Conservation (phyloP, 768 basidiomycete genomes). For the Auricularia cornea region DNA sequence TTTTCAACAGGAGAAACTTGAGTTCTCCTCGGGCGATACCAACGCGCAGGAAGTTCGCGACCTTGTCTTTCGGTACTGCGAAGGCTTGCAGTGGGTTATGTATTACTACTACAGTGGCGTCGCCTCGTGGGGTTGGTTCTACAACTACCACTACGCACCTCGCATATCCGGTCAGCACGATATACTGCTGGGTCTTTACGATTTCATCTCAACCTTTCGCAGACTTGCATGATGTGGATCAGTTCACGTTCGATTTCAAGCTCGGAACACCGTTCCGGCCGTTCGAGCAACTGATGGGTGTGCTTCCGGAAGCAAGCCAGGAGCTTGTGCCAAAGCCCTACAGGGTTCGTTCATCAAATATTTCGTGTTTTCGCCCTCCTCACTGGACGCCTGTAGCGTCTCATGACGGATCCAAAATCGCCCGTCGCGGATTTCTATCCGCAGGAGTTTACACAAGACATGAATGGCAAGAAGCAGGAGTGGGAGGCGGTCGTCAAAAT, state of each 20-base stretch:
- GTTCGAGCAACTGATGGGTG: conserved; percentile 97
- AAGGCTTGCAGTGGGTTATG: conserved; percentile 98
- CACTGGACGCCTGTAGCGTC: conserved; percentile 44
- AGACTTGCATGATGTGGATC: conserved; percentile 56
- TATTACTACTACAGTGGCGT: conserved; percentile 98
- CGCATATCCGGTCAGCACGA: conserved; percentile 97
- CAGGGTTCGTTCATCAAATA: background rate
- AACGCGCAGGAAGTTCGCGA: conserved; percentile 52
- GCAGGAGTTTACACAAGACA: conserved; percentile 77
- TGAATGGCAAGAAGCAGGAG: conserved; percentile 97
- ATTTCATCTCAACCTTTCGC: no score
- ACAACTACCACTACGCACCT: conserved; percentile 95
- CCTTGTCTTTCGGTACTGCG: conserved; percentile 73
- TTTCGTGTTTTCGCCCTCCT: background rate
- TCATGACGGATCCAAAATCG: conserved; percentile 80
- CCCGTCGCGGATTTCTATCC: conserved; percentile 95
- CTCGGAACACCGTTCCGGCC: conserved; percentile 87
- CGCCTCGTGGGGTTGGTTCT: conserved; percentile 98
- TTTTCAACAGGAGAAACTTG: conserved; percentile 73
- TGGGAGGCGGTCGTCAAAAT: conserved; percentile 99
- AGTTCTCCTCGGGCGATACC: conserved; percentile 60
- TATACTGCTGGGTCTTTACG: no score
- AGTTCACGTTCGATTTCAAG: conserved; percentile 80
- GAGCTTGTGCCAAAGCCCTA: conserved; percentile 60
- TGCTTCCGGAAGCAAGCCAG: conserved; percentile 83